phyloP scores from a whole-genome alignment of 1,284 basidiomycete species.

The Ustilago bromivora region DNA sequence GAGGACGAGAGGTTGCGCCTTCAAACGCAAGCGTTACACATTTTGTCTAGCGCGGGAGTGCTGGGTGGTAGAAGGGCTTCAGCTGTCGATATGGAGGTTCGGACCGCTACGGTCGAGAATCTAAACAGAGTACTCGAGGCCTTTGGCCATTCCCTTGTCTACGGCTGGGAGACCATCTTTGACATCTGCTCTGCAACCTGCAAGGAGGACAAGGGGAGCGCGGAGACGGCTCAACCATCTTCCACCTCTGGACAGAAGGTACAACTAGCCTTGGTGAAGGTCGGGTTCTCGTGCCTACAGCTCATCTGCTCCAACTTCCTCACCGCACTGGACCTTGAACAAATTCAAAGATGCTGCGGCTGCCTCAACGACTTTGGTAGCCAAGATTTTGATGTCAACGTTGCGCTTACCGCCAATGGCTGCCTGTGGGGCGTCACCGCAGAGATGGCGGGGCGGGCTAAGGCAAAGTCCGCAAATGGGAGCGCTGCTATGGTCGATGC shows the following conservation, averaged over 20 bases:
- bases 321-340: slow-evolving; percentile 80
- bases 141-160: slow-evolving; percentile 87
- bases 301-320: slow-evolving; percentile 91
- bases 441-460: slow-evolving; percentile 54
- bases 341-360: slow-evolving; percentile 86
- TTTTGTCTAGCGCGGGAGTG: slow-evolving; percentile 82
- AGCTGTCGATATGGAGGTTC: slow-evolving; percentile 76
- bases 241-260: slow-evolving; percentile 65
- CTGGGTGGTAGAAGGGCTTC: slow-evolving; percentile 72
- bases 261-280: slow-evolving; percentile 75
- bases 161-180: slow-evolving; percentile 94
- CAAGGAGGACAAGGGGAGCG: slow-evolving; percentile 26
- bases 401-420: slow-evolving; percentile 79
- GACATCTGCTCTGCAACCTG: slow-evolving; percentile 74
- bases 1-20: slow-evolving; percentile 74
- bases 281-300: slow-evolving; percentile 92
- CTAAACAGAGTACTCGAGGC: slow-evolving; percentile 86
- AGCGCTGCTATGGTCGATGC: slow-evolving; percentile 23
- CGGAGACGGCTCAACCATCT: slow-evolving; percentile 56
- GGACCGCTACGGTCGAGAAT: slow-evolving; percentile 86
- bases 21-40: slow-evolving; percentile 84
- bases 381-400: slow-evolving; percentile 90
- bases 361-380: slow-evolving; percentile 90
- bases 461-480: slow-evolving; percentile 6
- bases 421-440: slow-evolving; percentile 66